These are phyloP conservation scores for Thelonectria rubi DNA, from an alignment of 2,329 filamentous ascomycete genomes.

Conservation along the genomic window DNA sequence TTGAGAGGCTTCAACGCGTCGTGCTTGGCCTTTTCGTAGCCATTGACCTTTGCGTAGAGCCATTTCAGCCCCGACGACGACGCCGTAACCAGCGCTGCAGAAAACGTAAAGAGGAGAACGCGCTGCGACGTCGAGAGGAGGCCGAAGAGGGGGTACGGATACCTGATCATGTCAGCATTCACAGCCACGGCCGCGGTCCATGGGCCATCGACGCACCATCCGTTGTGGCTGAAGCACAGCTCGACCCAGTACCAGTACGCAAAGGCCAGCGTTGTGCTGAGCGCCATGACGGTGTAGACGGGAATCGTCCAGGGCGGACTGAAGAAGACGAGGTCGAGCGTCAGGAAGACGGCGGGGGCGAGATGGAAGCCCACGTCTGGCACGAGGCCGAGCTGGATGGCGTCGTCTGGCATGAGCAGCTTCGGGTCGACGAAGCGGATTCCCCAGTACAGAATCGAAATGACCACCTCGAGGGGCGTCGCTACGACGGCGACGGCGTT, in stretches of 20 bases:
- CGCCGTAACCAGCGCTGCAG: slow-evolving; percentile 75
- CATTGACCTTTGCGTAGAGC: slow-evolving; percentile 74
- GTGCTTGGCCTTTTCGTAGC: slow-evolving; percentile 51
- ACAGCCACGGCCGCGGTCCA: background rate
- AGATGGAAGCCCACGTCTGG: slow-evolving; percentile 73
- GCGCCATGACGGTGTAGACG: slow-evolving; percentile 64
- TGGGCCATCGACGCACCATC: slow-evolving; percentile 58
- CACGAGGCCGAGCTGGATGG: slow-evolving; percentile 60
- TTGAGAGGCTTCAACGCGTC: slow-evolving; percentile 45
- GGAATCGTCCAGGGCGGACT: slow-evolving; percentile 77
- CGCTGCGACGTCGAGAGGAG: slow-evolving; percentile 73
- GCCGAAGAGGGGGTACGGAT: slow-evolving; percentile 87
- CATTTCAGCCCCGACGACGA: slow-evolving; percentile 76
- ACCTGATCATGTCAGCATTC: slow-evolving; percentile 58
- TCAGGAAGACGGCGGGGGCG: slow-evolving; percentile 71
- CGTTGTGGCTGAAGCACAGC: slow-evolving; percentile 73
- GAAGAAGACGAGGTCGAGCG: slow-evolving; percentile 72
- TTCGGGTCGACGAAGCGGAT: slow-evolving; percentile 65
- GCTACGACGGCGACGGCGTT: slow-evolving; percentile 72
- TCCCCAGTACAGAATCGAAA: slow-evolving; percentile 78
- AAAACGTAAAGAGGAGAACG: slow-evolving; percentile 72
- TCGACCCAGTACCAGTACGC: slow-evolving; percentile 83
- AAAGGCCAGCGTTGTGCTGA: slow-evolving; percentile 69
- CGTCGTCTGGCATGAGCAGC: slow-evolving; percentile 63
- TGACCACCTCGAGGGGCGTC: slow-evolving; percentile 75